Base-by-base conservation (phyloP, 768 basidiomycete species). In the Tylopilus plumbeoviolaceoides region DNA sequence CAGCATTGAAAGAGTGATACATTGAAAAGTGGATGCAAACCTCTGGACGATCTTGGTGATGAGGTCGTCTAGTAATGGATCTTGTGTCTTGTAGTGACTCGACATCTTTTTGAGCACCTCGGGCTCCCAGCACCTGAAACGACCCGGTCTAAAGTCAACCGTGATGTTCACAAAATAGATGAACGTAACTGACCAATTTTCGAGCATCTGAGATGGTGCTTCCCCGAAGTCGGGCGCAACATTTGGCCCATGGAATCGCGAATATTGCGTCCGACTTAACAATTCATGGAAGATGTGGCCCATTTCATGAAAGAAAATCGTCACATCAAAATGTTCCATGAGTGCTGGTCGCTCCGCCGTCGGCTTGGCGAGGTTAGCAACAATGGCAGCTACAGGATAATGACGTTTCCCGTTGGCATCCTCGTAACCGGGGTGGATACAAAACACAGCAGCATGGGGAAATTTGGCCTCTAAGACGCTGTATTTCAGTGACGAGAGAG, bases 221-320 rank as follows among this genome's bases (percentile, higher is more conserved):
- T 92, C 89, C 7, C 88, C 89, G 57, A 91, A 91, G 67, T 90
- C 89, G 17, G 84, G 70, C 3, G 86, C 84, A 30, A 87, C 85
- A 44, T 79, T 78, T 21, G 87, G 89, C 12, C 91, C 90, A 59
- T 92, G 89, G 79, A 92, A 93, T 23, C 84, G 73, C 21, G 83
- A 70, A 64, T 82, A 91, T 55, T 78, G 80, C 25, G 88, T 91
- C 56, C 71, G 75, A 62, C 82, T 84, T 48, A 90, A 69, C 41
- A 94, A 66, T 18, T 79, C 80, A 55, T 84, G 83, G 75, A 84
- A 84, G 14, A 81, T 78, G 58, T 84, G 83, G 0, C 85, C 89
- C 85, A 89, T 87, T 70, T 91, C 90, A 60, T 93, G 91, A 79
- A 92, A 91, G 73, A 92, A 88, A 0, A 85, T 92, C 7, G 89